A percentile compares a stretch with the other conserved stretches of the same genome.
These are phyloP conservation scores for Trichoderma brevicompactum DNA, from an alignment of 2,329 filamentous ascomycete genomes.

Conservation along the genomic window DNA sequence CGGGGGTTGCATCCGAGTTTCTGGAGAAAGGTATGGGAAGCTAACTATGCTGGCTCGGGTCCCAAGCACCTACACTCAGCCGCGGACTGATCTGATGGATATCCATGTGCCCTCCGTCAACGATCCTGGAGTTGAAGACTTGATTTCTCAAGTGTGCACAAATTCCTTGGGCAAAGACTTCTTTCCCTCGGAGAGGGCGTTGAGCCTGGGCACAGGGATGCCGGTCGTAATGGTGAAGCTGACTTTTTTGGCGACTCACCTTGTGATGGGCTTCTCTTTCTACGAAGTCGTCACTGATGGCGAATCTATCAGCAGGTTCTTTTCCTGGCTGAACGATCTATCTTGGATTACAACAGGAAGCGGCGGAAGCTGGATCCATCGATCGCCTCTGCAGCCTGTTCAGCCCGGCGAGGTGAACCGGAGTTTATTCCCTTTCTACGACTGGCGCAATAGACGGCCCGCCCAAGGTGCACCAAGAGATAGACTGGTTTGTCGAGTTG, in stretches of 20 bases:
- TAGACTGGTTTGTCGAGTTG: not conserved
- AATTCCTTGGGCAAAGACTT: not conserved
- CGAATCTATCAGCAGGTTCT: not conserved
- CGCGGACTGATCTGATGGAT: not conserved
- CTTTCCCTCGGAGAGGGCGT: not conserved
- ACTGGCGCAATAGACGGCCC: not conserved
- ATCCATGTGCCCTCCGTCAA: not conserved
- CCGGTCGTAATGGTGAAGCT: not conserved
- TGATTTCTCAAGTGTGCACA: not conserved
- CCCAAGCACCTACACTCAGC: not conserved
- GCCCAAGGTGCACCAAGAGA: not conserved
- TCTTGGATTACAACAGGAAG: not conserved
- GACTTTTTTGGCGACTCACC: not conserved
- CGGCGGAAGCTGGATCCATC: not conserved
- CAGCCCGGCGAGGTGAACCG: not conserved
- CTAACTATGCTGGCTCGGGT: not conserved
- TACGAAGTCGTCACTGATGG: not conserved
- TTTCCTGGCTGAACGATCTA: not conserved
- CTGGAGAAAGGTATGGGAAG: not conserved
- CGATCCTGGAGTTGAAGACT: not conserved
- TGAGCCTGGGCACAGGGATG: not conserved
- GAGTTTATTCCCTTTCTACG: not conserved
- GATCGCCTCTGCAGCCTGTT: not conserved
- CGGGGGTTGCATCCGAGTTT: not conserved
- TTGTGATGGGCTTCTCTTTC: conserved; percentile 4